These are phyloP conservation scores for Beauveria pseudobassiana DNA, from an alignment of 2,329 filamentous ascomycete genomes.

Conservation along the genomic window DNA sequence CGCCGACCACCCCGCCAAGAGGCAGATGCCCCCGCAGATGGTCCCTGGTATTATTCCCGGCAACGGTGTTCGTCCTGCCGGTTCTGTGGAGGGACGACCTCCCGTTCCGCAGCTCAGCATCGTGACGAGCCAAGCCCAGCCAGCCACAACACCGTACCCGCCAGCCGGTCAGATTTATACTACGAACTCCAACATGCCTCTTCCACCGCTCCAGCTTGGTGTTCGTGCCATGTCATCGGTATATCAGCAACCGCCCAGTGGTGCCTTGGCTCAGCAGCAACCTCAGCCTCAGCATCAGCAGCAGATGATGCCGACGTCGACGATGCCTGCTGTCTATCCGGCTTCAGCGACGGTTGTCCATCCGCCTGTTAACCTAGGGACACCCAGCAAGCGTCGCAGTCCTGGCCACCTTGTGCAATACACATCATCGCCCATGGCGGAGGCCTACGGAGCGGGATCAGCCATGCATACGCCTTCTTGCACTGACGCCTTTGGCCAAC, in stretches of 20 bases:
- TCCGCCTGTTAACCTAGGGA: constrained; percentile 34
- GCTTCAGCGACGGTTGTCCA: constrained; percentile 7
- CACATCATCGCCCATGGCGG: constrained; percentile 61
- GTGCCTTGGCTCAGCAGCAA: constrained; percentile 25
- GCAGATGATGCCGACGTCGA: constrained; percentile 14
- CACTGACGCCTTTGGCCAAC: constrained; percentile 60
- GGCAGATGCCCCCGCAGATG: constrained; percentile 25
- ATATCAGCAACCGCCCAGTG: constrained; percentile 50
- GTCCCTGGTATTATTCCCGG: not conserved
- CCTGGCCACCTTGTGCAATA: constrained; percentile 40
- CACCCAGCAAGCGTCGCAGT: constrained; percentile 47
- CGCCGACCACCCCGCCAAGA: constrained; percentile 49
- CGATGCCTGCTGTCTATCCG: constrained; percentile 9
- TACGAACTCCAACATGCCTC: constrained; percentile 35
- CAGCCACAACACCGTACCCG: constrained; percentile 17
- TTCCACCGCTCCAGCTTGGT: constrained; percentile 55
- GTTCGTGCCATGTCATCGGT: constrained; percentile 69
- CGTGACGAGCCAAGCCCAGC: constrained; percentile 37
- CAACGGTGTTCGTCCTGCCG: not conserved
- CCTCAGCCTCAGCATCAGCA: not conserved
- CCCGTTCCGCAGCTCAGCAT: constrained; percentile 66
- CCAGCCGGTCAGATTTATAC: constrained; percentile 3
- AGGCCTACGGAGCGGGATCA: constrained; percentile 47
- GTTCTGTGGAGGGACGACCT: constrained; percentile 37
- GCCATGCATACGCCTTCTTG: constrained; percentile 47